Base-by-base conservation (phyloP, 768 basidiomycete genomes). In the Kwoniella sp. region DNA sequence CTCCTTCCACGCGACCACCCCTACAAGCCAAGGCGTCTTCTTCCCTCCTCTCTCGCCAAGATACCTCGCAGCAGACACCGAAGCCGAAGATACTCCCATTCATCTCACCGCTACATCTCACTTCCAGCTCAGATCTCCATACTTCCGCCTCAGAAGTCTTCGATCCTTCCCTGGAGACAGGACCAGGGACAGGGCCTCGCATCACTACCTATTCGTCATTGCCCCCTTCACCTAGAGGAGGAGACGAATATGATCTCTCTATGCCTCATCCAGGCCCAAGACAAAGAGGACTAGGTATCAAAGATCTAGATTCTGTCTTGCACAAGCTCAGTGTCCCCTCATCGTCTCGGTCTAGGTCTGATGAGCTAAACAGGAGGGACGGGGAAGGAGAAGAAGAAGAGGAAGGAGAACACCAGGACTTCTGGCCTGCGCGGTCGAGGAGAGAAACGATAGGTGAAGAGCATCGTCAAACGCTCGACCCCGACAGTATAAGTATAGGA, bases 161-260 rank as follows among this genome's bases (percentile, higher is more conserved):
- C 37, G 52, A 64, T 47, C 51, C 40, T 19, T 21, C 26, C 13
- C 51, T 36, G 27, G 22, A 22, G 8, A 21, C 25, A 6, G 19
- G 65, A 8, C 57, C 47, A 24, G 22, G 17, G 8, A 21, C 25
- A 6, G 19, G 65, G 8, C 57, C 47, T 10, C 62, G 69, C 13
- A 66, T 51, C 0, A 71, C 73, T 1, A 74, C 76, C 1, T 77
- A 77, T 58, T 74, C 73, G 2, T 71, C 69, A 15, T 58, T 77
- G 13, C 76, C 76, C 4, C 71, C 71, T 24, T 73, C 73, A n/a
- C 76, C 76, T 15, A 30, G 67, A 55, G 69, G 67, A 55, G 69
- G 63, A 5, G 66, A 65, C 24, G n/a, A 44, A 21, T 51, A 65
- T 21, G 58, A 37, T 29, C 49, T 55, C 2, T 36, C 62, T 17